A percentile compares a stretch with the other conserved stretches of the same genome.
These are phyloP conservation scores for Fistulinella cinereoalba DNA, from an alignment of 1,284 basidiomycete species.

Conservation along the genomic window DNA sequence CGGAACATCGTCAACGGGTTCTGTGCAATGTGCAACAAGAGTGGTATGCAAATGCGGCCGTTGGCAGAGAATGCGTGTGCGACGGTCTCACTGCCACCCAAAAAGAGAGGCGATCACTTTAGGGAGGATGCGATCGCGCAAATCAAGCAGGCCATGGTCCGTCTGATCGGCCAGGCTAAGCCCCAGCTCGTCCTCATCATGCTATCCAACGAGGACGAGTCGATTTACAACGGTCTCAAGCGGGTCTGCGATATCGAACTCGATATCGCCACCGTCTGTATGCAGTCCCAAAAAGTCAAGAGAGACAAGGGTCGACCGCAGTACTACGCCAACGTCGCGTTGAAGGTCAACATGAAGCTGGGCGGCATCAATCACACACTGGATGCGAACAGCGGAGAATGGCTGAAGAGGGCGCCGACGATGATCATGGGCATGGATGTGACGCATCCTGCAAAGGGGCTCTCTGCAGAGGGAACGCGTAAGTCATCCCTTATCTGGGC, in stretches of 20 bases:
- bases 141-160: constrained; percentile 26
- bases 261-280: constrained; percentile 72
- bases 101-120: constrained; percentile 20
- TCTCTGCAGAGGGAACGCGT: constrained; percentile 54
- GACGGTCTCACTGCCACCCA: constrained; percentile 21
- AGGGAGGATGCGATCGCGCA: constrained; percentile 19
- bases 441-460: constrained; percentile 74
- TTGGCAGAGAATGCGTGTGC: constrained; percentile 16
- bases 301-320: constrained; percentile 59
- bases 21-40: constrained; percentile 53
- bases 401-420: constrained; percentile 56
- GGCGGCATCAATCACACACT: constrained; percentile 73
- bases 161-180: constrained; percentile 34
- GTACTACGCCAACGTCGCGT: constrained; percentile 74
- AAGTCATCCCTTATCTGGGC: constrained; percentile 7
- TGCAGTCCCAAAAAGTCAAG: constrained; percentile 65
- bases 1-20: constrained; percentile 48
- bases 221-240: constrained; percentile 71
- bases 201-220: constrained; percentile 65
- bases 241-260: constrained; percentile 65
- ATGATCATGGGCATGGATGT: constrained; percentile 86
- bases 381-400: constrained; percentile 49
- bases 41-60: constrained; percentile 52
- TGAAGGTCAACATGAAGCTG: constrained; percentile 81
- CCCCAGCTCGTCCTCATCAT: constrained; percentile 54